These are phyloP conservation scores for Carex scoparia DNA, from an alignment of 176 grass and related monocot genomes.

Conservation along the genomic window DNA sequence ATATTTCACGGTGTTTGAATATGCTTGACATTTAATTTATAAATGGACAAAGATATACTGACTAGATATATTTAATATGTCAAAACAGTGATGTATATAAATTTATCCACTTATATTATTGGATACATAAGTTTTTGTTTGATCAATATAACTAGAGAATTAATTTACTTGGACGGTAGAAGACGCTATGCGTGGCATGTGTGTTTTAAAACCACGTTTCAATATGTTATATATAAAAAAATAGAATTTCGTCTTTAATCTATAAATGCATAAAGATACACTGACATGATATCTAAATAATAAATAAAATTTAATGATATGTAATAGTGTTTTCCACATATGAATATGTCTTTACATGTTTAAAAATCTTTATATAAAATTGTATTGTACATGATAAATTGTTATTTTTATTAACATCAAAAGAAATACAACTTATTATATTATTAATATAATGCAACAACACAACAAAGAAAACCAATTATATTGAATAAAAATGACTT, in stretches of 20 bases:
- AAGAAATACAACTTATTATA: too few species aligned
- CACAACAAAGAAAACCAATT: too few species aligned
- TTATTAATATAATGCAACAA: too few species aligned
- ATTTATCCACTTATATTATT: neutral
- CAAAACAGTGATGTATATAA: neutral
- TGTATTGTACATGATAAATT: too few species aligned
- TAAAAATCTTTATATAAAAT: too few species aligned
- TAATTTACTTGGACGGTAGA: neutral
- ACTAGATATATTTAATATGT: neutral
- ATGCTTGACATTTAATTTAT: neutral
- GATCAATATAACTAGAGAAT: neutral
- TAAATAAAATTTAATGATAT: too few species aligned
- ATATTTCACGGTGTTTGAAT: neutral
- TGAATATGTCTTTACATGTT: too few species aligned
- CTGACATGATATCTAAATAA: neutral
- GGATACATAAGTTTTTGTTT: neutral
- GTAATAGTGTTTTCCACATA: too few species aligned
- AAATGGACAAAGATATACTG: neutral
- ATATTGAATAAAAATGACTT: too few species aligned
- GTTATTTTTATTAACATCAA: too few species aligned
- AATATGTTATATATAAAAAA: neutral
- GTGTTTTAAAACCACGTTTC: neutral
- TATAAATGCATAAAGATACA: neutral
- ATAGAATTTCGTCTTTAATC: neutral
- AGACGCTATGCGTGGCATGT: neutral